Evolutionary conservation across 2,329 filamentous ascomycete species (phyloP).

Genomic region (Aspergillus awamori): DNA sequence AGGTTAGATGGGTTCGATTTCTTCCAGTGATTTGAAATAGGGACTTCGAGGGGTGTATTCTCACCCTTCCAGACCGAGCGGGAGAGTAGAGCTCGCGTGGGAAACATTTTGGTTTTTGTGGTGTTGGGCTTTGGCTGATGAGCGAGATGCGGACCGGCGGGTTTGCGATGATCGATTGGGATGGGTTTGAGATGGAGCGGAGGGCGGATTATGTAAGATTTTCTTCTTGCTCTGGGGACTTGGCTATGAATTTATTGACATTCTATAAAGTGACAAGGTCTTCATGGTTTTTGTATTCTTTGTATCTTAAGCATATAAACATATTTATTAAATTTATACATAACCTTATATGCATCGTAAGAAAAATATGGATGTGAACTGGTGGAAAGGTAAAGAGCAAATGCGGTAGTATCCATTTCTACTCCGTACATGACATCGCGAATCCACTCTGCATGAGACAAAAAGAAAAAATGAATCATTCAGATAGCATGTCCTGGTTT

Average conservation of each 20-base stretch:
- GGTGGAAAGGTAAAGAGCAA: too few species aligned
- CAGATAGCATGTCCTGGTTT: conserved; percentile 28
- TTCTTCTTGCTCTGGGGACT: neutral
- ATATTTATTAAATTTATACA: too few species aligned
- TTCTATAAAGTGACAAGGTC: too few species aligned
- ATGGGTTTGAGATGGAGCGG: neutral
- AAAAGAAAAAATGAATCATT: neutral
- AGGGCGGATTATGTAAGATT: neutral
- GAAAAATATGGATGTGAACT: too few species aligned
- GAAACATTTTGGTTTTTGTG: conserved; percentile 61
- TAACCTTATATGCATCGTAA: too few species aligned
- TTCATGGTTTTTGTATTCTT: too few species aligned
- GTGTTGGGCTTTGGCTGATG: conserved; percentile 23
- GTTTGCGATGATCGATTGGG: conserved; percentile 19
- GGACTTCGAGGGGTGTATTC: conserved; percentile 12
- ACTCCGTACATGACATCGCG: too few species aligned
- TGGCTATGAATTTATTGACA: too few species aligned
- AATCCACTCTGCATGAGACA: too few species aligned
- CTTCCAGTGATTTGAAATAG: conserved; percentile 13
- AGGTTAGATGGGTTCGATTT: neutral
- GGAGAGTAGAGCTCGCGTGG: conserved; percentile 68
- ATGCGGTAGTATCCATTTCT: too few species aligned
- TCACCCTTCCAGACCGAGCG: conserved; percentile 89
- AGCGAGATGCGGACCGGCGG: conserved; percentile 9
- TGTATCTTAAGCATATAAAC: accelerated